Conservation (phyloP, 345 rosid species). For the Eutrema heterophyllum region DNA sequence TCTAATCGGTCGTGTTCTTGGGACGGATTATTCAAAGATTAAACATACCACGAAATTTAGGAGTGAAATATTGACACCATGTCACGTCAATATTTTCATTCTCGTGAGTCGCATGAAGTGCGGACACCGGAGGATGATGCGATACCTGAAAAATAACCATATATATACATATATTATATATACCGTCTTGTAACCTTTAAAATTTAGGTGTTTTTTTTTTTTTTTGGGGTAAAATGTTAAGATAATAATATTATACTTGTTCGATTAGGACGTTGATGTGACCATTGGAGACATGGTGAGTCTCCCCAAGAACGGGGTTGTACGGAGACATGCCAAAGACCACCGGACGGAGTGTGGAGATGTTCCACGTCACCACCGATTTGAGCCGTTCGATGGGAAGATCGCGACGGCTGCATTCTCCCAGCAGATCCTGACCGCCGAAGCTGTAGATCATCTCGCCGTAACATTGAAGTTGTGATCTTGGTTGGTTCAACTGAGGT, state of each 20-base stretch:
- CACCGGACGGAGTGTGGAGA: conserved; percentile 54
- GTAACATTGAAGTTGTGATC: conserved; percentile 71
- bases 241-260: conserved; percentile 43
- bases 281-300: conserved; percentile 77
- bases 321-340: conserved; percentile 70
- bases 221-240: no score
- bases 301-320: conserved; percentile 90
- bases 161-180: not conserved
- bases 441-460: conserved; percentile 61
- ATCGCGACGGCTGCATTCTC: conserved; percentile 39
- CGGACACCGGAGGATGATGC: conserved; percentile 85
- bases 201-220: no score
- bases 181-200: no score
- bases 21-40: not conserved
- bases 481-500: conserved; percentile 70
- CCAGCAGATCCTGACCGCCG: conserved; percentile 44
- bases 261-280: conserved; percentile 65
- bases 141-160: conserved; percentile 41
- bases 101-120: conserved; percentile 83
- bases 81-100: conserved; percentile 50
- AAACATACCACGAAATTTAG: conserved; percentile 59
- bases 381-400: conserved; percentile 52
- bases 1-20: not conserved
- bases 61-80: conserved; percentile 54
- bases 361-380: conserved; percentile 60